A percentile compares a stretch with the other conserved stretches of the same genome.
These are phyloP conservation scores for Sphaerulina vaccinii DNA, from an alignment of 2,329 filamentous ascomycete genomes.

Conservation along the genomic window DNA sequence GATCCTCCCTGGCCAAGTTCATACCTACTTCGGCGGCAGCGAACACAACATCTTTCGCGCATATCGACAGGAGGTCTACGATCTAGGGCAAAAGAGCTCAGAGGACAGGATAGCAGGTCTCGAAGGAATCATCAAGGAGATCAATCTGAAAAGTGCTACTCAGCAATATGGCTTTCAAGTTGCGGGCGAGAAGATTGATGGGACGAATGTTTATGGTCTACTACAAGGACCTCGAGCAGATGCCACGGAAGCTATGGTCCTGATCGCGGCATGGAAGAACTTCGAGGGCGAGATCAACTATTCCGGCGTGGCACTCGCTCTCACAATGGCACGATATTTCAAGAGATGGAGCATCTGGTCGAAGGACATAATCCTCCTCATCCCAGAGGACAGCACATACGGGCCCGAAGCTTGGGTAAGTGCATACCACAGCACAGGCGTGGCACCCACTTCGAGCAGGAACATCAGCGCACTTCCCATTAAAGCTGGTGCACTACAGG, in stretches of 20 bases:
- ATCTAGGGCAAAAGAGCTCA: conserved; percentile 49
- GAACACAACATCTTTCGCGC: conserved; percentile 93
- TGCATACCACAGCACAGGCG: conserved; percentile 90
- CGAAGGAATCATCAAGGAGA: conserved; percentile 70
- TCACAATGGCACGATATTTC: conserved; percentile 91
- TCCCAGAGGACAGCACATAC: conserved; percentile 83
- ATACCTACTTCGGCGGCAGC: conserved; percentile 95
- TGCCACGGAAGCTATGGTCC: conserved; percentile 92
- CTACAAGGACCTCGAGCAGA: conserved; percentile 91
- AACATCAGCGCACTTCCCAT: conserved; percentile 73
- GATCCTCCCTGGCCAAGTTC: conserved; percentile 89
- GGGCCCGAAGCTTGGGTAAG: conserved; percentile 97
- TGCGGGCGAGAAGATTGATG: conserved; percentile 69
- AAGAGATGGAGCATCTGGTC: conserved; percentile 98
- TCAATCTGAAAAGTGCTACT: conserved; percentile 81
- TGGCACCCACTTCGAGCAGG: conserved; percentile 51
- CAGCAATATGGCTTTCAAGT: conserved; percentile 86
- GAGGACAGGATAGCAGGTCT: conserved; percentile 54
- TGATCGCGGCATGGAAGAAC: conserved; percentile 86
- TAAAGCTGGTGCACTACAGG: conserved; percentile 91
- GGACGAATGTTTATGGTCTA: conserved; percentile 91
- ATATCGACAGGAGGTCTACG: conserved; percentile 79
- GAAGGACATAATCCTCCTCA: conserved; percentile 92
- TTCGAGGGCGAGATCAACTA: conserved; percentile 75
- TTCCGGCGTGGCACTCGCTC: conserved; percentile 79